Conservation (phyloP, 2,329 filamentous ascomycete genomes). For the Diaporthe humulicola region DNA sequence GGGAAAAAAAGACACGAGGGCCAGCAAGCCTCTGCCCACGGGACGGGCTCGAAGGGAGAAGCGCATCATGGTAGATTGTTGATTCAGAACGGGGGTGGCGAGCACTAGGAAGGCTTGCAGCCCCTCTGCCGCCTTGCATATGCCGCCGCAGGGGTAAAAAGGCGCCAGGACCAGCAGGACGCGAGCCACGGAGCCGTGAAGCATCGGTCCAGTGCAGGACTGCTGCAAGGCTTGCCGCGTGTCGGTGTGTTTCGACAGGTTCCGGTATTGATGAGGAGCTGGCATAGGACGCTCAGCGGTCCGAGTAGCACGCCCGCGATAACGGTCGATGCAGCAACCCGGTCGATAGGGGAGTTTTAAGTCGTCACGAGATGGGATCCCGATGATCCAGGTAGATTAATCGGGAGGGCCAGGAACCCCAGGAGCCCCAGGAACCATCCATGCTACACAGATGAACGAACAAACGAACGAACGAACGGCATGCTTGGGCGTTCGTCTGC, state of each 20-base stretch:
- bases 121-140: constrained; percentile 32
- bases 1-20: not conserved
- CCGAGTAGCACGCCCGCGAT: constrained; percentile 25
- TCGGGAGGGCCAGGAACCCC: not conserved
- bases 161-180: constrained; percentile 26
- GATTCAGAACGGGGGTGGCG: constrained; percentile 18
- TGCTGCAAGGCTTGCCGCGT: constrained; percentile 38
- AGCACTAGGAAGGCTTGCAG: constrained; percentile 10
- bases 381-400: constrained; percentile 34
- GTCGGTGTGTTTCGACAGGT: constrained; percentile 28
- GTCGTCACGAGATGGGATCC: constrained; percentile 27
- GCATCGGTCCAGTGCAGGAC: constrained; percentile 31
- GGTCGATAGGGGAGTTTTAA: constrained; percentile 17
- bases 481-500: constrained; percentile 2
- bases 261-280: constrained; percentile 15
- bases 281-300: constrained; percentile 17
- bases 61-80: constrained; percentile 12
- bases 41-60: constrained; percentile 15
- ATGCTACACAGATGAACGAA: not conserved
- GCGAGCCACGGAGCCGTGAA: not conserved
- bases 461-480: not conserved
- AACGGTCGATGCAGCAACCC: constrained; percentile 29
- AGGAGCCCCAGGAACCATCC: not conserved
- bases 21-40: constrained; percentile 12
- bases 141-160: constrained; percentile 31